Percentiles rank a stretch among this genome's conserved stretches.
Conservation (phyloP, 2,329 filamentous ascomycete genomes). For the Helicocarpus griseus region DNA sequence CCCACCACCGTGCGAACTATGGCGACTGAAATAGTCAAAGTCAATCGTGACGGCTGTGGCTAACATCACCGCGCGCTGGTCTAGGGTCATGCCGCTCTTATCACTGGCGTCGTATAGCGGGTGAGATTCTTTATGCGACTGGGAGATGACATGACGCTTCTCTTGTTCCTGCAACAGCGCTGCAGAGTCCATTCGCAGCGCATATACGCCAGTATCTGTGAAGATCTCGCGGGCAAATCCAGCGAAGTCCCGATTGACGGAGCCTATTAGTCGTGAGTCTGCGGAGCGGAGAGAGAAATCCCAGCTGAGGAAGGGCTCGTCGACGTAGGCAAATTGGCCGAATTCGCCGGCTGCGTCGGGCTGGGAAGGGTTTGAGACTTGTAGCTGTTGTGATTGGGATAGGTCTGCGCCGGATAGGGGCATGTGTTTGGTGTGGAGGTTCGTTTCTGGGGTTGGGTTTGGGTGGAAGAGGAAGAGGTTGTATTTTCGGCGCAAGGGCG, state of each 20-base stretch:
- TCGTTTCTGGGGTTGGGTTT: conserved; percentile 26
- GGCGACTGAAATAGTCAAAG: conserved; percentile 58
- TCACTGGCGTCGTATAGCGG: conserved; percentile 8
- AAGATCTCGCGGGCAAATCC: conserved; percentile 56
- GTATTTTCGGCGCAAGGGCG: conserved; percentile 52
- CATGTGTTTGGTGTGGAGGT: conserved; percentile 30
- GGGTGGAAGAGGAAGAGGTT: conserved; percentile 52
- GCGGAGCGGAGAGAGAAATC: conserved; percentile 51
- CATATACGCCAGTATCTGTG: conserved; percentile 57
- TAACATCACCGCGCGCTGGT: conserved; percentile 57
- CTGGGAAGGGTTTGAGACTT: conserved; percentile 21
- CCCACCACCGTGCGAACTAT: conserved; percentile 40
- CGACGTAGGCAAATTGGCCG: conserved; percentile 52
- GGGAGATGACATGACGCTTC: conserved; percentile 29
- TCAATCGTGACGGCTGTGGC: conserved; percentile 56
- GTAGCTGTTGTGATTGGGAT: conserved; percentile 39
- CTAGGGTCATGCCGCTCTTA: conserved; percentile 49
- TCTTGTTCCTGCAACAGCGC: conserved; percentile 29
- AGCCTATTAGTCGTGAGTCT: conserved; percentile 44
- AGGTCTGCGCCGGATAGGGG: conserved; percentile 38
- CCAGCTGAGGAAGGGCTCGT: conserved; percentile 56
- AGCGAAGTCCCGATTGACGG: conserved; percentile 54
- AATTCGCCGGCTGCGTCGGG: conserved; percentile 34
- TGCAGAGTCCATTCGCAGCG: conserved; percentile 54
- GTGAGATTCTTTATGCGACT: conserved; percentile 20